Evolutionary conservation across 306 rosid genomes (phyloP).

Genomic region (Elaeagnus macrophylla): DNA sequence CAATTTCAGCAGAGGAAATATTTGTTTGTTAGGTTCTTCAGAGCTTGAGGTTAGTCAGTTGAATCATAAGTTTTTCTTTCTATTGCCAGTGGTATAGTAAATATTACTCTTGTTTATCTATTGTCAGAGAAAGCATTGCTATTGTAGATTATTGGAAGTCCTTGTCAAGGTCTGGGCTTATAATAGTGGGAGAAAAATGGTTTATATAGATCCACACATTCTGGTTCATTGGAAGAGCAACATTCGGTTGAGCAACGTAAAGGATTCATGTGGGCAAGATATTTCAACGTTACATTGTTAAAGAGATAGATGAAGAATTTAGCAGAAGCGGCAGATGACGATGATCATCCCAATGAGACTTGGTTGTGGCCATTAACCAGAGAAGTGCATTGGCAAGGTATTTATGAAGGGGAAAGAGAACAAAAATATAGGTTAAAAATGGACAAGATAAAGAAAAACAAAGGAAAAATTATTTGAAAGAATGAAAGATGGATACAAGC

Average conservation of each 20-base stretch:
- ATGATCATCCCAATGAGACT: conserved; percentile 48
- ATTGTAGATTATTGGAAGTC: conserved; percentile 75
- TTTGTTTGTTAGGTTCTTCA: conserved; percentile 68
- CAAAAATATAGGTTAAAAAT: conserved; percentile 81
- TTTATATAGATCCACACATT: conserved; percentile 58
- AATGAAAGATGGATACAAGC: conserved; percentile 72
- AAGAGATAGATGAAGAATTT: conserved; percentile 95
- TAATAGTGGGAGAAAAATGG: conserved; percentile 87
- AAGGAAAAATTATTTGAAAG: conserved; percentile 67
- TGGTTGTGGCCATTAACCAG: conserved; percentile 96
- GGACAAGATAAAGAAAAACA: conserved; percentile 87
- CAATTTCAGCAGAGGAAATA: conserved; percentile 30
- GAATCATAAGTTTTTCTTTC: not conserved
- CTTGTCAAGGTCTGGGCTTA: conserved; percentile 95
- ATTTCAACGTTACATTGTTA: conserved; percentile 52
- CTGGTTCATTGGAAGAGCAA: conserved; percentile 75
- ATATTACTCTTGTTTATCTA: conserved; percentile 13
- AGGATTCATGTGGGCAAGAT: conserved; percentile 75
- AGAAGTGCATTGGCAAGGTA: conserved; percentile 94
- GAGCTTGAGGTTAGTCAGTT: conserved; percentile 55
- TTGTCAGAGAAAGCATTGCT: conserved; percentile 70
- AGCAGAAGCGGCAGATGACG: conserved; percentile 93
- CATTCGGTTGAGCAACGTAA: conserved; percentile 67
- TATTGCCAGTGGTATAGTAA: conserved; percentile 10
- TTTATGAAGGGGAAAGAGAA: conserved; percentile 90